Evolutionary conservation across 805 yeast genomes (phyloP).

Genomic region (Candida manassasensis): DNA sequence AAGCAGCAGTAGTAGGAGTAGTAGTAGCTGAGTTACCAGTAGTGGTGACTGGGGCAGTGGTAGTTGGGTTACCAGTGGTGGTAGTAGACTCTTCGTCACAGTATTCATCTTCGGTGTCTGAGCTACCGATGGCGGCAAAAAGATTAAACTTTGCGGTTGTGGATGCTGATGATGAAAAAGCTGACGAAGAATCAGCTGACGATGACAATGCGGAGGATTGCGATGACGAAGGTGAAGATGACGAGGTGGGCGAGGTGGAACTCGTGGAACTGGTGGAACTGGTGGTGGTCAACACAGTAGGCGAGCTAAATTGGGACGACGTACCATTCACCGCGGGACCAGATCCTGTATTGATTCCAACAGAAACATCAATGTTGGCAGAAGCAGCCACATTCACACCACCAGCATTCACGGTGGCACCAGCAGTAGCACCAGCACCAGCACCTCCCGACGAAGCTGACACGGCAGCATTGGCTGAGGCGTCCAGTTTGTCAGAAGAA

Average conservation of each 20-base stretch:
- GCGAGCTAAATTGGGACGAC: no score
- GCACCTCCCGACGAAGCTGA: constrained; percentile 5
- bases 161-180: background rate
- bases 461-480: constrained; percentile 4
- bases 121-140: background rate
- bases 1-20: constrained; percentile 5
- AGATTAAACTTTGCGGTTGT: background rate
- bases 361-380: constrained; percentile 1
- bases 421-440: constrained; percentile 10
- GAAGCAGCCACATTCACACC: no score
- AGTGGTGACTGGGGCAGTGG: constrained; percentile 4
- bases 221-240: background rate
- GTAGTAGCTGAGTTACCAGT: background rate
- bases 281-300: no score
- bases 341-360: background rate
- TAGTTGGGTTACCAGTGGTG: constrained; percentile 2
- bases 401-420: constrained; percentile 7
- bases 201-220: background rate
- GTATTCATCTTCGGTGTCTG: constrained; percentile 10
- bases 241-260: background rate
- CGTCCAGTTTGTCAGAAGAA: constrained; percentile 5
- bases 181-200: constrained; percentile 1
- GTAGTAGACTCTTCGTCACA: constrained; percentile 9
- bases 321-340: no score
- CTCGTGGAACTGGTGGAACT: constrained; percentile 3